A percentile compares a stretch with the other conserved stretches of the same genome.
Conservation (phyloP, 345 rosid genomes). For the Anacardium occidentale region DNA sequence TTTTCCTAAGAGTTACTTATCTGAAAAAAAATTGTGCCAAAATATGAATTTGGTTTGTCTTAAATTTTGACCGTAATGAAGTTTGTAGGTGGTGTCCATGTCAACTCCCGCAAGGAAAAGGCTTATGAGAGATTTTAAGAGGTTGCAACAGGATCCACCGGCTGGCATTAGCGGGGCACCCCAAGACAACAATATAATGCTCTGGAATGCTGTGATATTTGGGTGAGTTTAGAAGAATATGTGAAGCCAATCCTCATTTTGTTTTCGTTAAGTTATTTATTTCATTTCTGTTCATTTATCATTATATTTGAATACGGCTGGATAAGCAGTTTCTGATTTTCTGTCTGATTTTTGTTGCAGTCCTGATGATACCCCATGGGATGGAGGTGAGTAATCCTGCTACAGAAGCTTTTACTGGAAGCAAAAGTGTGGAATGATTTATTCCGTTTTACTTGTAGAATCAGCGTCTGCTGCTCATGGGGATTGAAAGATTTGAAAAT, state of each 20-base stretch:
- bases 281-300: background rate
- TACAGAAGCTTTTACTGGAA: slow-evolving; percentile 2
- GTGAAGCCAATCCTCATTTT: too few species aligned
- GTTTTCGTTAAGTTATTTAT: background rate
- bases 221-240: slow-evolving; percentile 27
- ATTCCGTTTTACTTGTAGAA: background rate
- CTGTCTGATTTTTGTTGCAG: slow-evolving; percentile 42
- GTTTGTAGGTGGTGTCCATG: slow-evolving; percentile 30
- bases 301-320: too few species aligned
- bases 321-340: slow-evolving; percentile 18
- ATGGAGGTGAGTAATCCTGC: slow-evolving; percentile 59
- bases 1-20: background rate
- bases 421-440: background rate
- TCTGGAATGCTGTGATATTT: slow-evolving; percentile 60
- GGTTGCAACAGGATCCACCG: slow-evolving; percentile 61
- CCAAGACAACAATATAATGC: slow-evolving; percentile 56
- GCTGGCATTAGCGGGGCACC: slow-evolving; percentile 59
- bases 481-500: background rate
- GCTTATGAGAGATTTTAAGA: slow-evolving; percentile 66
- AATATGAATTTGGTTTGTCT: slow-evolving; percentile 8
- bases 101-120: slow-evolving; percentile 59
- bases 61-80: background rate
- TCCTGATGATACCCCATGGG: slow-evolving; percentile 84
- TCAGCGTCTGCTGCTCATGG: background rate
- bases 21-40: background rate